phyloP scores from a whole-genome alignment of 345 rosid species.

The Pugionium dolabratum region DNA sequence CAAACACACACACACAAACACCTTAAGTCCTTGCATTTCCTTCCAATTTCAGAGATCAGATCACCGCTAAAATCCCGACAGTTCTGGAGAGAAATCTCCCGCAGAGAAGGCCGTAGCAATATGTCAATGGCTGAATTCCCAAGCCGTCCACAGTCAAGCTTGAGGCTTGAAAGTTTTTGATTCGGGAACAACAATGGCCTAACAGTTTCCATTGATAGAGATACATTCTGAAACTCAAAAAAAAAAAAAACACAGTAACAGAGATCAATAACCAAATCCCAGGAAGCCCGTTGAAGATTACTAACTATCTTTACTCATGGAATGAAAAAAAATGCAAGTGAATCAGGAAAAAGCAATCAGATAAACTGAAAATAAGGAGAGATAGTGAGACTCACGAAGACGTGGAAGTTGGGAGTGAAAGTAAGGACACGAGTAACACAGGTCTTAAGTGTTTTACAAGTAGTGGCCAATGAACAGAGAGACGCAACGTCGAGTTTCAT shows the following conservation, averaged over 20 bases:
- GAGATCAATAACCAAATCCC: not conserved
- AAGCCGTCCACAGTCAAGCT: constrained; percentile 75
- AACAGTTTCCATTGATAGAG: constrained; percentile 54
- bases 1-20: constrained; percentile 24
- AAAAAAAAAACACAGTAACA: not conserved
- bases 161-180: constrained; percentile 65
- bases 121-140: constrained; percentile 60
- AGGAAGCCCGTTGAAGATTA: not conserved
- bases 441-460: constrained; percentile 54
- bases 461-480: constrained; percentile 73
- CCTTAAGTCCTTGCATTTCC: constrained; percentile 70
- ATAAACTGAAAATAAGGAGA: not conserved
- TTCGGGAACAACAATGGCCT: constrained; percentile 71
- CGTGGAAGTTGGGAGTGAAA: constrained; percentile 71
- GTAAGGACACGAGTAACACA: constrained; percentile 71
- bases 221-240: constrained; percentile 30
- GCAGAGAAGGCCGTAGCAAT: constrained; percentile 60
- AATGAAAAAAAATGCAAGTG: not conserved
- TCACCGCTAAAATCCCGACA: constrained; percentile 76
- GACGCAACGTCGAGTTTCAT: constrained; percentile 76
- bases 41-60: constrained; percentile 76
- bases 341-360: not conserved
- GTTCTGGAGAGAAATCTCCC: constrained; percentile 67
- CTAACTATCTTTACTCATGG: not conserved
- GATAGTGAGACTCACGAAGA: constrained; percentile 50